phyloP scores from a whole-genome alignment of 805 yeast genomes.

The Ogataea henricii region DNA sequence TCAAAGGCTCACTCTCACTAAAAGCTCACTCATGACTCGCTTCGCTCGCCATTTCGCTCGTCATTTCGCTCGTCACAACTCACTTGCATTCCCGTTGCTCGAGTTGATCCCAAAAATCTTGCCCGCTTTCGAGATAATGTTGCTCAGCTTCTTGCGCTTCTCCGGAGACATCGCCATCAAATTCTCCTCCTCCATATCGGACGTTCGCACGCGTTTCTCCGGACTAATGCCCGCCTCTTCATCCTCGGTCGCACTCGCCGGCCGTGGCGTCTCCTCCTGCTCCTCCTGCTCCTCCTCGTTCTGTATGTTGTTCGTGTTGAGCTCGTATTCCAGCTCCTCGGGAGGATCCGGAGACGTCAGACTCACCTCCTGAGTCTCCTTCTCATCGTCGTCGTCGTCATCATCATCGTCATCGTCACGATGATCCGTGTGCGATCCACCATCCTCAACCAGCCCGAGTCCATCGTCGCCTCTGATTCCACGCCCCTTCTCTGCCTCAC shows the following conservation, averaged over 20 bases:
- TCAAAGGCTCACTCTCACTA: no score
- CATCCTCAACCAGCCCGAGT: constrained; percentile 1
- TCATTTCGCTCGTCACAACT: background rate
- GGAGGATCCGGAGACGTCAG: constrained; percentile 24
- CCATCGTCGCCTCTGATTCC: constrained; percentile 3
- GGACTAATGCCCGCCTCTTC: constrained; percentile 1
- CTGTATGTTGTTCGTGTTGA: constrained; percentile 1
- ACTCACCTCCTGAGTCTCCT: constrained; percentile 23
- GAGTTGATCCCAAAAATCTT: constrained; percentile 20
- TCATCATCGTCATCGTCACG: constrained; percentile 25
- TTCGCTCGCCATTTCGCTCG: background rate
- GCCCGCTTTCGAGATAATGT: constrained; percentile 21
- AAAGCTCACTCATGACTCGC: background rate
- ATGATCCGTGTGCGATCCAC: constrained; percentile 35
- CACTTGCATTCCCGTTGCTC: constrained; percentile 4
- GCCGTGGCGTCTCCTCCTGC: constrained; percentile 4
- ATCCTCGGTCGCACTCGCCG: no score
- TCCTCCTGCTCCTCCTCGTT: constrained; percentile 1
- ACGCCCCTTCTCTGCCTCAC: constrained; percentile 6
- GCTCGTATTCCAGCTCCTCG: constrained; percentile 15
- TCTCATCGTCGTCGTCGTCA: constrained; percentile 23
- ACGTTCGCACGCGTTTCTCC: constrained; percentile 14
- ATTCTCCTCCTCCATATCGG: constrained; percentile 12
- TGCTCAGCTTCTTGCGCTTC: constrained; percentile 24
- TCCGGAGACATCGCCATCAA: constrained; percentile 17